Percentiles rank a stretch among this genome's conserved stretches.
phyloP scores from a whole-genome alignment of 139 green algal species.

The Pseudopediastrum boryanum region DNA sequence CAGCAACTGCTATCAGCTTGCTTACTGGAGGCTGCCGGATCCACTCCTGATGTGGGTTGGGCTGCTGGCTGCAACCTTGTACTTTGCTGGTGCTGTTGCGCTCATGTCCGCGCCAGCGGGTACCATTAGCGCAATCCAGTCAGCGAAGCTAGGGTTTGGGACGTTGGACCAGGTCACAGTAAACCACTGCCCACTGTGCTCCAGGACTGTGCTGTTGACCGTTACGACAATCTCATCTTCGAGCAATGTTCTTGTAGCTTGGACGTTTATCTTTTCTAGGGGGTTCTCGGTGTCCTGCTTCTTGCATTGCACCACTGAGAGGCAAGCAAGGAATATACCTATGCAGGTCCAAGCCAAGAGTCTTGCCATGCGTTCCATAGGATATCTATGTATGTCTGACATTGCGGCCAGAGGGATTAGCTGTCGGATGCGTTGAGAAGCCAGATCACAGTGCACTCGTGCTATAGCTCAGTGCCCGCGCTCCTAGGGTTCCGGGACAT shows the following conservation, averaged over 20 bases:
- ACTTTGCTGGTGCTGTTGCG: conserved; percentile 54
- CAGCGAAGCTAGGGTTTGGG: conserved; percentile 10
- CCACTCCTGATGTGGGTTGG: conserved; percentile 38
- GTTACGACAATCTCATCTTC: conserved; percentile 10
- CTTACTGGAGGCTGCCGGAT: conserved; percentile 40
- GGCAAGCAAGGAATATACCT: too few species aligned
- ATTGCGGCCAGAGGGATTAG: too few species aligned
- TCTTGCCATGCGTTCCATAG: too few species aligned
- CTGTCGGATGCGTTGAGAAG: too few species aligned
- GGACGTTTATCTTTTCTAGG: conserved; percentile 20
- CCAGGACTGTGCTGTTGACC: conserved; percentile 30
- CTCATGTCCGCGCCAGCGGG: conserved; percentile 37
- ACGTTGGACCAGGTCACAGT: conserved; percentile 20
- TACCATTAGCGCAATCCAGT: conserved; percentile 21
- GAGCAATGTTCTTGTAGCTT: not conserved
- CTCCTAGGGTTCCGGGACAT: too few species aligned
- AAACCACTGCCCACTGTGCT: conserved; percentile 17
- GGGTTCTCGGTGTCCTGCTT: too few species aligned
- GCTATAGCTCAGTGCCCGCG: too few species aligned
- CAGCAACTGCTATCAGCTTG: not conserved
- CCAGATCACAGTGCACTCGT: too few species aligned
- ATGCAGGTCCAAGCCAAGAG: too few species aligned
- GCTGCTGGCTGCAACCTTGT: conserved; percentile 34
- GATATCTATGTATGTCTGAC: too few species aligned
- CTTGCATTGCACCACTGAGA: too few species aligned